A percentile compares a stretch with the other conserved stretches of the same genome.
These are phyloP conservation scores for Solanum chacoense DNA, from an alignment of 305 asterid genomes.

Conservation along the genomic window DNA sequence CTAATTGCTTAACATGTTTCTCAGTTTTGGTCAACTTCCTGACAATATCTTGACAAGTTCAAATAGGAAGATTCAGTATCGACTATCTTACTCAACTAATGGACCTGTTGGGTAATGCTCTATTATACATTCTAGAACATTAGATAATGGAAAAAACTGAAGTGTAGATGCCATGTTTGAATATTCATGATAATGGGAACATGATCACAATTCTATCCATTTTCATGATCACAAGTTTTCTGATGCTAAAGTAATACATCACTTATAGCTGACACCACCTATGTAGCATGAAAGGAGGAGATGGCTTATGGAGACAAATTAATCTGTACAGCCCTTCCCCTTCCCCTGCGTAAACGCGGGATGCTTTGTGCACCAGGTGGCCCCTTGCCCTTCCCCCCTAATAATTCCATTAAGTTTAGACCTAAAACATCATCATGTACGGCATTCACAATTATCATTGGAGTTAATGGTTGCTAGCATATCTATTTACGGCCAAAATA, in stretches of 20 bases:
- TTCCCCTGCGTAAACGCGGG: neutral
- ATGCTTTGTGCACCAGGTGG: neutral
- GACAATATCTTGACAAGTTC: neutral
- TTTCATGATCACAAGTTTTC: neutral
- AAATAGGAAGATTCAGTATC: neutral
- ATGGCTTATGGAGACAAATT: neutral
- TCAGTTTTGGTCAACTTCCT: neutral
- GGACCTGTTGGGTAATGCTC: neutral
- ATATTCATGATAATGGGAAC: neutral
- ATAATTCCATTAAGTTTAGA: neutral
- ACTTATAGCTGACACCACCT: neutral
- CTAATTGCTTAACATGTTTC: neutral
- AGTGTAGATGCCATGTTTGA: neutral
- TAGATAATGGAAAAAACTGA: neutral
- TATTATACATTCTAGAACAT: neutral
- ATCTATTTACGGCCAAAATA: neutral
- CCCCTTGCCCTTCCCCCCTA: neutral
- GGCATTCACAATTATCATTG: neutral
- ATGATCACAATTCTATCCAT: neutral
- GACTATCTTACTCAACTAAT: neutral
- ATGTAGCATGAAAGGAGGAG: neutral
- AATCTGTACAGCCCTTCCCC: neutral
- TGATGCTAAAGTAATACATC: neutral
- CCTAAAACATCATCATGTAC: neutral
- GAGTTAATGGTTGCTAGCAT: neutral